These are phyloP conservation scores for Trichoderma sp. DNA, from an alignment of 2,329 filamentous ascomycete genomes.

Conservation along the genomic window DNA sequence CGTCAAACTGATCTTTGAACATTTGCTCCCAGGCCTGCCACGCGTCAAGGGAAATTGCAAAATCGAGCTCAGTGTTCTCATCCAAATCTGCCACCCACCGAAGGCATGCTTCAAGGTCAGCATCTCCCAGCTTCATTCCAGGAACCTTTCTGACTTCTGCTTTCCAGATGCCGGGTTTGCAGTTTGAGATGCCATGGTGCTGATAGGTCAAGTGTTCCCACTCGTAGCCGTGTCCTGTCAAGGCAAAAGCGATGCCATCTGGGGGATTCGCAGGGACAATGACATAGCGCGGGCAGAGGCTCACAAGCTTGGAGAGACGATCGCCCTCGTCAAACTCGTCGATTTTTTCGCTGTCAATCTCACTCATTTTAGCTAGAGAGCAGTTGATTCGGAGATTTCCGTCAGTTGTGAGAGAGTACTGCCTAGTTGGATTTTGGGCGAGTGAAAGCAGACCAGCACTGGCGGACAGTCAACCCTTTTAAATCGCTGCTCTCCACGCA, in stretches of 20 bases:
- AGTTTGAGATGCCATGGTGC: slow-evolving; percentile 14
- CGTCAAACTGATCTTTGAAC: slow-evolving; percentile 11
- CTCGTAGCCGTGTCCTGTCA: neutral
- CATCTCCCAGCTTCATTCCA: neutral
- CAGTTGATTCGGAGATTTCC: neutral
- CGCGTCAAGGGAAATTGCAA: neutral
- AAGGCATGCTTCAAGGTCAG: neutral
- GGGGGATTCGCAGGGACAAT: neutral
- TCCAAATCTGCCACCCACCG: slow-evolving; percentile 16
- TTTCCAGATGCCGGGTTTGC: slow-evolving; percentile 18
- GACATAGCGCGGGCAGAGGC: slow-evolving; percentile 7
- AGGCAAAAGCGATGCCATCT: neutral
- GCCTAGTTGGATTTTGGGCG: neutral
- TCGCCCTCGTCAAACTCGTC: neutral
- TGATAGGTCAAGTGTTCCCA: slow-evolving; percentile 2
- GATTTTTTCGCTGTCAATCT: neutral
- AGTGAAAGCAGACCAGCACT: neutral
- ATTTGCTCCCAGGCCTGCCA: slow-evolving; percentile 14
- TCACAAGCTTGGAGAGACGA: neutral
- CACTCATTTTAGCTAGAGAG: neutral
- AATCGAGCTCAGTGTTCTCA: neutral
- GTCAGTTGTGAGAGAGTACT: neutral
- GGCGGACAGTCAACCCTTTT: neutral
- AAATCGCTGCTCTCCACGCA: neutral
- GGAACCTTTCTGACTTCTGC: neutral